These are phyloP conservation scores for Viola odorata DNA, from an alignment of 345 rosid species.

Conservation along the genomic window DNA sequence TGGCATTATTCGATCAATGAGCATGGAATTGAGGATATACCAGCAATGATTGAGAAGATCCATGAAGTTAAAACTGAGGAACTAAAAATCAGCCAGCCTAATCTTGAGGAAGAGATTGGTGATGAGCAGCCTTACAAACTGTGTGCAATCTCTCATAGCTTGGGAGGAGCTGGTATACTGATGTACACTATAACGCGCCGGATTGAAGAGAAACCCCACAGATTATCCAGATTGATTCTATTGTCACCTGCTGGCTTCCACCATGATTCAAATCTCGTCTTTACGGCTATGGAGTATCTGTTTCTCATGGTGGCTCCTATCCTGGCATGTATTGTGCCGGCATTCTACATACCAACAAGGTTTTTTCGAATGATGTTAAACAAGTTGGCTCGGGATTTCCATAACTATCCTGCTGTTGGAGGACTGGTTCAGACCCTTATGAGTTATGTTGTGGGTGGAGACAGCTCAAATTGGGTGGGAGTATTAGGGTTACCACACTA, in stretches of 20 bases:
- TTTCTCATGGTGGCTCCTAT: conserved; percentile 58
- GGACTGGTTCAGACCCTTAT: conserved; percentile 90
- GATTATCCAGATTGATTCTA: conserved; percentile 75
- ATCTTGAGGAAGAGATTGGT: conserved; percentile 42
- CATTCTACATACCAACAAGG: conserved; percentile 87
- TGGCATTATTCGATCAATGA: conserved; percentile 93
- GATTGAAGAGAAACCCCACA: conserved; percentile 67
- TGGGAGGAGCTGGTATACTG: conserved; percentile 93
- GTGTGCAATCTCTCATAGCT: conserved; percentile 83
- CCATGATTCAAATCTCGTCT: conserved; percentile 58
- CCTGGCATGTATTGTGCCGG: conserved; percentile 57
- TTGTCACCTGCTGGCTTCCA: conserved; percentile 97
- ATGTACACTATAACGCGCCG: conserved; percentile 64
- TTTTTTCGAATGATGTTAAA: conserved; percentile 92
- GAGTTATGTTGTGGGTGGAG: conserved; percentile 87
- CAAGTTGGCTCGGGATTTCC: conserved; percentile 91
- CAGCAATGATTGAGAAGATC: conserved; percentile 94
- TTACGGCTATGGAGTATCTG: conserved; percentile 51
- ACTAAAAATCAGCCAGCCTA: conserved; percentile 55
- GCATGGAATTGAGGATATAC: conserved; percentile 86
- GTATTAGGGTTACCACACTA: conserved; percentile 87
- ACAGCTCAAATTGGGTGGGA: conserved; percentile 98
- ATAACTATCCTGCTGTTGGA: conserved; percentile 92
- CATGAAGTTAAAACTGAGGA: conserved; percentile 81
- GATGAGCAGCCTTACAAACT: conserved; percentile 75